A percentile compares a stretch with the other conserved stretches of the same genome.
phyloP scores from a whole-genome alignment of 1,284 basidiomycete genomes.

The Cryptococcus deneoformans region DNA sequence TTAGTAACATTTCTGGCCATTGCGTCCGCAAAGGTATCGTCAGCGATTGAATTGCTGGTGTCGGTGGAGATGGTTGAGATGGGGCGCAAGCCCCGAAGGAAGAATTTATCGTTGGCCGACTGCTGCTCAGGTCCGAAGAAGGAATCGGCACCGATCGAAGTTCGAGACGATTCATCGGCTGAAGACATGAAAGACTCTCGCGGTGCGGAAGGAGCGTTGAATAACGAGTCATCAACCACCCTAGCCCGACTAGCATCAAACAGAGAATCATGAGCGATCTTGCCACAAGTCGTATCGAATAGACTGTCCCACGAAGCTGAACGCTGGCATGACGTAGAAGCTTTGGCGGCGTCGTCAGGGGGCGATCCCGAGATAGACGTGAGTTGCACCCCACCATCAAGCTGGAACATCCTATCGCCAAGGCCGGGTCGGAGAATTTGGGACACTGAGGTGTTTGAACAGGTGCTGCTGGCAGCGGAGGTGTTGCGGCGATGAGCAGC shows the following conservation, averaged over 20 bases:
- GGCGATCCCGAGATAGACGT: slow-evolving; percentile 68
- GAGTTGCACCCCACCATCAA: slow-evolving; percentile 60
- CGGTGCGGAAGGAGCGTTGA: slow-evolving; percentile 53
- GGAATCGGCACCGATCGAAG: slow-evolving; percentile 56
- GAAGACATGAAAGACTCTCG: slow-evolving; percentile 22
- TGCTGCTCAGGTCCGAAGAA: slow-evolving; percentile 56
- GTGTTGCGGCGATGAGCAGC: slow-evolving; percentile 59
- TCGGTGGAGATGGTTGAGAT: slow-evolving; percentile 23
- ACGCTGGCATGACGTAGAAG: background rate
- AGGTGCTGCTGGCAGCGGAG: slow-evolving; percentile 56
- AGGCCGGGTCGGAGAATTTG: slow-evolving; percentile 67
- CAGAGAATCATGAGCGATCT: slow-evolving; percentile 59
- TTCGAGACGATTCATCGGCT: slow-evolving; percentile 53
- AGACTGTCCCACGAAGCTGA: slow-evolving; percentile 36
- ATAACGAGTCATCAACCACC: slow-evolving; percentile 60
- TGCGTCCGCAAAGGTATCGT: slow-evolving; percentile 32
- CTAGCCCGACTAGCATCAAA: slow-evolving; percentile 51
- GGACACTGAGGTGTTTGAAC: slow-evolving; percentile 62
- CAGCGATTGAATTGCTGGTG: slow-evolving; percentile 11
- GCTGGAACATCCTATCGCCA: slow-evolving; percentile 84
- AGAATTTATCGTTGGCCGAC: slow-evolving; percentile 14
- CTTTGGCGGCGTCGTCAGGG: background rate
- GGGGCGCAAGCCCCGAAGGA: slow-evolving; percentile 29
- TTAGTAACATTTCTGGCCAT: slow-evolving; percentile 1
- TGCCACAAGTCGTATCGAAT: slow-evolving; percentile 19